phyloP scores from a whole-genome alignment of 106 monocot genomes.

The Dioscorea dumetorum region DNA sequence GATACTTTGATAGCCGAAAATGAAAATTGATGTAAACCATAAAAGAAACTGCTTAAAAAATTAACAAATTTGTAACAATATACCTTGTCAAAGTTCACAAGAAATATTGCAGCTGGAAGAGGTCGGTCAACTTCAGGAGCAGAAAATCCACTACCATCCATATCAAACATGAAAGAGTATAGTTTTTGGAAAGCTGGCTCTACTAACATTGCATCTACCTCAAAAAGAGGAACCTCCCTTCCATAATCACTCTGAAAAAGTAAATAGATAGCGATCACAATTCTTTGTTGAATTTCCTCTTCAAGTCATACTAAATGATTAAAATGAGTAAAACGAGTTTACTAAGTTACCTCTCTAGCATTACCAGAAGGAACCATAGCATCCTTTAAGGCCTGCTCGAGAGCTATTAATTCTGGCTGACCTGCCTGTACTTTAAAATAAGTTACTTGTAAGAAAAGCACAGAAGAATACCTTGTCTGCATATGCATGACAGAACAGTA shows the following conservation, averaged over 20 bases:
- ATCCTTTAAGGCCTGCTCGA: slow-evolving; percentile 78
- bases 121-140: slow-evolving; percentile 63
- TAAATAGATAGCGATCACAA: neutral
- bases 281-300: neutral
- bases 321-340: neutral
- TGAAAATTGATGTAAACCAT: too few relatives aligned
- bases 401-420: slow-evolving; percentile 78
- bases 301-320: neutral
- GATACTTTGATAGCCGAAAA: too few relatives aligned
- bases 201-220: slow-evolving; percentile 68
- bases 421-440: slow-evolving; percentile 40
- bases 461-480: too few relatives aligned
- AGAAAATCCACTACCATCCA: slow-evolving; percentile 50
- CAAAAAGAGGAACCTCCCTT: slow-evolving; percentile 73
- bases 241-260: slow-evolving; percentile 89
- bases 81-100: slow-evolving; percentile 88
- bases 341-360: slow-evolving; percentile 68
- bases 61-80: neutral
- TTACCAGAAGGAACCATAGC: slow-evolving; percentile 68
- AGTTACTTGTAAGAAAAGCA: too few relatives aligned
- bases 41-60: too few relatives aligned
- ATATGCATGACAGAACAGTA: too few relatives aligned
- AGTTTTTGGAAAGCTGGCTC: slow-evolving; percentile 57
- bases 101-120: slow-evolving; percentile 59
- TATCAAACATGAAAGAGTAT: slow-evolving; percentile 64